Evolutionary conservation across 179 eudicot genomes (phyloP), one percentile per base, ranked within the genome.

Genomic region (Amaranthus tricolor): DNA sequence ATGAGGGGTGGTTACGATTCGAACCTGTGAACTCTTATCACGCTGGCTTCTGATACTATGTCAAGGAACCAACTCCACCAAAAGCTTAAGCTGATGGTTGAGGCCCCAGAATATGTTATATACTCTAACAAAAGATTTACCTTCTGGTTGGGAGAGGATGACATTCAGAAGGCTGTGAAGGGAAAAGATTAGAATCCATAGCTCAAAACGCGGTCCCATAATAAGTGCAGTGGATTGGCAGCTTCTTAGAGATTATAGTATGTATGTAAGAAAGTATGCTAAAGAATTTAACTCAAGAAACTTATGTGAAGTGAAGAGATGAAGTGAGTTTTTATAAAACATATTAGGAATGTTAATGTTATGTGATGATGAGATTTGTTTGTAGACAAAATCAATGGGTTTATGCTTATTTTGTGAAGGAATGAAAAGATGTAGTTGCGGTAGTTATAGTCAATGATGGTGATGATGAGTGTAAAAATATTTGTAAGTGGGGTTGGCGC

Each of bases 61-160:
- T 31, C 40, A 31, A 31, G 40, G 2, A 31, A 31, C 40, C 40
- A 31, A 31, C 40, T 31, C 40, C 2, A 31, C 4, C 40, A 31
- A 31, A 31, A 31, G 40, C 40, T 31, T 31, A 1, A 4, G 40
- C 40, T 31, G 40, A 31, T 31, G 40, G 40, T 31, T 31, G 40
- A 31, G 40, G 3, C 40, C 40, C 40, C 40, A 4, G 4, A 2
- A 31, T 31, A 31, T 31, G 40, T 31, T 31, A 31, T 31, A 31
- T 31, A 31, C 40, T 31, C 40, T 31, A 31, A 31, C 40, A 31
- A 31, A 31, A 31, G 40, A 31, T 31, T 57, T 84, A 90, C 96
- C 96, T 55, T 90, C 76, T 80, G 83, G 91, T 73, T 87, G 82
- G 74, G 83, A 73, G 57, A 81, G 72, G 72, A 77, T 43, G 72